Base-by-base conservation (phyloP, 495 filamentous ascomycete genomes). In the Neurospora discreta region DNA sequence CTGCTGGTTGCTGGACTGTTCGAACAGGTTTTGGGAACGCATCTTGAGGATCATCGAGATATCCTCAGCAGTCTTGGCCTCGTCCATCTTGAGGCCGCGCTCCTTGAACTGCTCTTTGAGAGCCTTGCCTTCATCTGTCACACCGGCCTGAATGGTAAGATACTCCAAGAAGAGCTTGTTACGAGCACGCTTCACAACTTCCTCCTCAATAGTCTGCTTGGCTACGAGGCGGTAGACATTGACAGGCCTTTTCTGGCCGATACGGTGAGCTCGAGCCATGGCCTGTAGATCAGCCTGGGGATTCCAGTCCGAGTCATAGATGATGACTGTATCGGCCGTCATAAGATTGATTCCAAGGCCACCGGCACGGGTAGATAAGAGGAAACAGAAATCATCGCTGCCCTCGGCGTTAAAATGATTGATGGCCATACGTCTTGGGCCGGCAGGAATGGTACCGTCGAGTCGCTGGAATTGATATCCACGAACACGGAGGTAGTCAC, bases 251-350 rank as follows among this genome's bases (percentile, higher is more conserved):
- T 94, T 97, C 81, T 99, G 95, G 1, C 95, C 95, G 71, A 99
- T 99, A 75, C 95, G 91, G 81, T 99, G 96, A 68, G 96, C 96
- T 75, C 95, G 90, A 60, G 95, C 95, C 95, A 99, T 99, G 23
- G 95, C 95, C 76, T 99, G 95, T 70, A 99, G 83, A 85, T 99
- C 95, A 0, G 95, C 95, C 79, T 99, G 95, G 16, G 95, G 95
- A 73, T 99, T 99, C 96, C 96, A 99, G 78, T 99, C 95, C 0
- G 96, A 98, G 78, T 99, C 95, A 76, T 98, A 98, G 46, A 99
- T 87, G 74, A 99, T 92, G 72, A 99, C 96, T 0, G 96, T 98
- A 78, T 99, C 95, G 2, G 95, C 95, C 68, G 95, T 98, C 94
- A 98, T 98, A 60, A 99, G 82, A 77, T 99, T 99, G 83, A 99